phyloP scores from a whole-genome alignment of 2,329 filamentous ascomycete species.

The Colletotrichum chrysophilum region DNA sequence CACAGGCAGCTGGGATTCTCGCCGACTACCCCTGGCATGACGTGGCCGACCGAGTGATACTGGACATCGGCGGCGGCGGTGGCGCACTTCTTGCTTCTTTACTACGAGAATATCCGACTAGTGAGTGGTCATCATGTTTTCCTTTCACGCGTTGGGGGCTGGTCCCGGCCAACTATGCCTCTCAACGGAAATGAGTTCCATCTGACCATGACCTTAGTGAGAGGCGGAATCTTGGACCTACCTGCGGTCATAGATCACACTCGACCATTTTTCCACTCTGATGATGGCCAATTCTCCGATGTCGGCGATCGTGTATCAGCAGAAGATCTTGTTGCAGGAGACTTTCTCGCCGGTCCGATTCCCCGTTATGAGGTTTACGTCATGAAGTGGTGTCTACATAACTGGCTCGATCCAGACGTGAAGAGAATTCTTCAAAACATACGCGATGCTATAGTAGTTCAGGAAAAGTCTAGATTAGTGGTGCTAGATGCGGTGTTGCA shows the following conservation, averaged over 20 bases:
- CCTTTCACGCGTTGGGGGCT: background rate
- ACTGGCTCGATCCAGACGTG: constrained; percentile 41
- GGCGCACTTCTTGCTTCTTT: constrained; percentile 40
- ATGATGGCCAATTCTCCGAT: constrained; percentile 31
- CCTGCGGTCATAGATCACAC: constrained; percentile 37
- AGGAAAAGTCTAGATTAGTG: constrained; percentile 33
- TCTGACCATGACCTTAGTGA: constrained; percentile 27
- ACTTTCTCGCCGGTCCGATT: constrained; percentile 38
- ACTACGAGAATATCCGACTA: constrained; percentile 30
- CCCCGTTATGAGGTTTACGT: constrained; percentile 33
- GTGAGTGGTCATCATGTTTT: background rate
- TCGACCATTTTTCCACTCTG: constrained; percentile 26
- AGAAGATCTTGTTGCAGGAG: constrained; percentile 35
- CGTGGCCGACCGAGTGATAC: constrained; percentile 31
- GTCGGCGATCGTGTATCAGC: constrained; percentile 31
- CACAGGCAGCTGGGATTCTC: constrained; percentile 42
- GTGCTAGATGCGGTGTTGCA: constrained; percentile 41
- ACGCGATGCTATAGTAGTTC: constrained; percentile 32
- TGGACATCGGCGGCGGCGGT: constrained; percentile 46
- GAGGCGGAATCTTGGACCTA: constrained; percentile 39
- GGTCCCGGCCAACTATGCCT: background rate
- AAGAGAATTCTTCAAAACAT: constrained; percentile 31
- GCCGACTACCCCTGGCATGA: constrained; percentile 47
- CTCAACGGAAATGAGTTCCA: background rate
- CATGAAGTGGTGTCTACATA: constrained; percentile 47